A percentile compares a stretch with the other conserved stretches of the same genome.
phyloP scores from a whole-genome alignment of 1,139 yeast species.

The Debaryomycetaceae sp. region DNA sequence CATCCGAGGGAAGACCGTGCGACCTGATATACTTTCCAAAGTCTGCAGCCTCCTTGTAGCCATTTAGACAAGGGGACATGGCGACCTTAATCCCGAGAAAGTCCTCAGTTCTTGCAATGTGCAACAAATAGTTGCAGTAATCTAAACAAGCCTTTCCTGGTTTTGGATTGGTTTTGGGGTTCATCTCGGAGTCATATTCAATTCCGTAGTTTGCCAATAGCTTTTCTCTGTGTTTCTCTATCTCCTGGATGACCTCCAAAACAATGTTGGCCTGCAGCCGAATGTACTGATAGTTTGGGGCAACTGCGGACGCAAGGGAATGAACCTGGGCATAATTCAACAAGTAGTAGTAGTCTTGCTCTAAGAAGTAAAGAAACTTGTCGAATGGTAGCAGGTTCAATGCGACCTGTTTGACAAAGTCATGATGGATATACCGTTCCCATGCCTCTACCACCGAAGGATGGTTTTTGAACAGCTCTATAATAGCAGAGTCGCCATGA shows the following conservation, averaged over 20 bases:
- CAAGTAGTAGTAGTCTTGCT: constrained; percentile 72
- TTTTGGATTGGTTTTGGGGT: constrained; percentile 31
- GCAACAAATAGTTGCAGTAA: constrained; percentile 58
- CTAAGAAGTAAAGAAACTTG: constrained; percentile 55
- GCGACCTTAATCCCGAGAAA: constrained; percentile 67
- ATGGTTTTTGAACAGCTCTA: constrained; percentile 51
- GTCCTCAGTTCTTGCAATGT: constrained; percentile 50
- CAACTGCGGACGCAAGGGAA: constrained; percentile 60
- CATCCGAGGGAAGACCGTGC: neutral
- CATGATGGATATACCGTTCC: constrained; percentile 59
- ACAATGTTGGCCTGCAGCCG: constrained; percentile 52
- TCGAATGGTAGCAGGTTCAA: constrained; percentile 46
- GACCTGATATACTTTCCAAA: constrained; percentile 17
- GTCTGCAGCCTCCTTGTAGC: constrained; percentile 56
- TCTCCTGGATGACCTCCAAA: constrained; percentile 51
- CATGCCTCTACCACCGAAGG: constrained; percentile 55
- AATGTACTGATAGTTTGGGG: constrained; percentile 53
- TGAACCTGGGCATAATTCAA: constrained; percentile 69
- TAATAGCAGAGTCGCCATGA: neutral
- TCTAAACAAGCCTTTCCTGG: constrained; percentile 56
- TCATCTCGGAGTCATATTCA: constrained; percentile 41
- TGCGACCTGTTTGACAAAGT: constrained; percentile 56
- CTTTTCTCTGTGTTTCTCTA: constrained; percentile 53
- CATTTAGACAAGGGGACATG: constrained; percentile 73
- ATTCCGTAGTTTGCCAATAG: constrained; percentile 44